phyloP scores from a whole-genome alignment of 306 rosid genomes.

The Vachellia collinsii region DNA sequence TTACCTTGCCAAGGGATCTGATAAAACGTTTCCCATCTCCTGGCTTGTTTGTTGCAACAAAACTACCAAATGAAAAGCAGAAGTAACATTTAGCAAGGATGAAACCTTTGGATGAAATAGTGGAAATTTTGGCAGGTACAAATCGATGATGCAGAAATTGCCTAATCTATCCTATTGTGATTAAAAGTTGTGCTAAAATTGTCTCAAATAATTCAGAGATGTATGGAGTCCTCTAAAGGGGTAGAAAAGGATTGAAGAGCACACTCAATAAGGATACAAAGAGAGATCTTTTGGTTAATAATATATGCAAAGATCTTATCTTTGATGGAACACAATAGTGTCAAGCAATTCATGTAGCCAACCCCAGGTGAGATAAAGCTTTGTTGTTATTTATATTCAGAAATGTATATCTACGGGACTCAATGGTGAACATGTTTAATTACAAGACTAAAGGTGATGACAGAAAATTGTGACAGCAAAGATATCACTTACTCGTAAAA shows the following conservation, averaged over 20 bases:
- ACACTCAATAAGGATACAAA: too few species aligned
- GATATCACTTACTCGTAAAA: slow-evolving; percentile 77
- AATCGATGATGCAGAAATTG: not conserved
- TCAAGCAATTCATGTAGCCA: too few species aligned
- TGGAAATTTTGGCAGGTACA: not conserved
- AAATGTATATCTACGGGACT: not conserved
- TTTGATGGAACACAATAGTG: too few species aligned
- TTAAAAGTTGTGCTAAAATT: not conserved
- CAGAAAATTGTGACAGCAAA: slow-evolving; percentile 6
- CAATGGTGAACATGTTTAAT: not conserved
- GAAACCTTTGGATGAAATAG: slow-evolving; percentile 10
- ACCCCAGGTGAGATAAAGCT: too few species aligned
- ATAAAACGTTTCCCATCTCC: slow-evolving; percentile 81
- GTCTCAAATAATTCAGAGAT: slow-evolving; percentile 8
- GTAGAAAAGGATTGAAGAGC: too few species aligned
- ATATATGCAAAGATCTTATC: too few species aligned
- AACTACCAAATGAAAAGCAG: slow-evolving; percentile 51
- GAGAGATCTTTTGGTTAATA: too few species aligned
- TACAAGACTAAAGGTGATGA: not conserved
- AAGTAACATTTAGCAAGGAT: slow-evolving; percentile 10
- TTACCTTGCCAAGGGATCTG: slow-evolving; percentile 81
- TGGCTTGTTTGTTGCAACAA: slow-evolving; percentile 73
- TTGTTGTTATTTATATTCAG: not conserved
- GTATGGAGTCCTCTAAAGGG: not conserved
- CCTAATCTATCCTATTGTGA: not conserved